A percentile compares a stretch with the other conserved stretches of the same genome.
These are phyloP conservation scores for Stagonosporopsis vannaccii DNA, from an alignment of 2,329 filamentous ascomycete genomes.

Conservation along the genomic window DNA sequence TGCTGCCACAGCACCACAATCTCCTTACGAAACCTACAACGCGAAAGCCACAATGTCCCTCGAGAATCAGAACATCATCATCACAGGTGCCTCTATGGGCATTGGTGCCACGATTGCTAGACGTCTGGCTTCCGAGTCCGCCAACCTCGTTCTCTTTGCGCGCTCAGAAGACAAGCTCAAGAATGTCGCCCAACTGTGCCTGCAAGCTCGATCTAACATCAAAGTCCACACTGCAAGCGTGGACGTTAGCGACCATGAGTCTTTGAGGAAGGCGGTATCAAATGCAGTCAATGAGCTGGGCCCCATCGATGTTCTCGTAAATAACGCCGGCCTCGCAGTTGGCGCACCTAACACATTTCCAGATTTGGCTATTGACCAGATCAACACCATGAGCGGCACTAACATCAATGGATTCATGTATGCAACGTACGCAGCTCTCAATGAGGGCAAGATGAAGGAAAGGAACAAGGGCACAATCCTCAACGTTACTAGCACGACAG, in stretches of 20 bases:
- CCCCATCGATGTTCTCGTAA: conserved; percentile 56
- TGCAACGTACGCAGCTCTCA: conserved; percentile 55
- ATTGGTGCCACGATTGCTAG: conserved; percentile 57
- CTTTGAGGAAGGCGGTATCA: conserved; percentile 37
- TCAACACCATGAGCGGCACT: conserved; percentile 56
- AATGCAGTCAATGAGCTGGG: conserved; percentile 38
- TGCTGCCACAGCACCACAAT: not conserved
- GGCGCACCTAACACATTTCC: conserved; percentile 55
- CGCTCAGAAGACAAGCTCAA: conserved; percentile 46
- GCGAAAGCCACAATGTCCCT: conserved; percentile 33
- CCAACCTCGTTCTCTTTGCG: conserved; percentile 55
- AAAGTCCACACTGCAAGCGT: conserved; percentile 43
- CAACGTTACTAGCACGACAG: conserved; percentile 59
- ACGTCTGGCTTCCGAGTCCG: conserved; percentile 49
- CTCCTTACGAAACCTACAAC: not conserved
- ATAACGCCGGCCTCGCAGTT: conserved; percentile 59
- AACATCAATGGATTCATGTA: conserved; percentile 60
- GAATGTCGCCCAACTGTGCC: conserved; percentile 27
- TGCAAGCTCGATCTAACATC: conserved; percentile 14
- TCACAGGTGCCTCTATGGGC: conserved; percentile 56
- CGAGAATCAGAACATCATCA: conserved; percentile 32
- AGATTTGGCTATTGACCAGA: conserved; percentile 52
- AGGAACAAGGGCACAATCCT: conserved; percentile 55
- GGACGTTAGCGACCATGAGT: conserved; percentile 42
- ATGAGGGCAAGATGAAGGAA: conserved; percentile 51